Base-by-base conservation (phyloP, 495 filamentous ascomycete genomes). In the Emericellopsis terricola region DNA sequence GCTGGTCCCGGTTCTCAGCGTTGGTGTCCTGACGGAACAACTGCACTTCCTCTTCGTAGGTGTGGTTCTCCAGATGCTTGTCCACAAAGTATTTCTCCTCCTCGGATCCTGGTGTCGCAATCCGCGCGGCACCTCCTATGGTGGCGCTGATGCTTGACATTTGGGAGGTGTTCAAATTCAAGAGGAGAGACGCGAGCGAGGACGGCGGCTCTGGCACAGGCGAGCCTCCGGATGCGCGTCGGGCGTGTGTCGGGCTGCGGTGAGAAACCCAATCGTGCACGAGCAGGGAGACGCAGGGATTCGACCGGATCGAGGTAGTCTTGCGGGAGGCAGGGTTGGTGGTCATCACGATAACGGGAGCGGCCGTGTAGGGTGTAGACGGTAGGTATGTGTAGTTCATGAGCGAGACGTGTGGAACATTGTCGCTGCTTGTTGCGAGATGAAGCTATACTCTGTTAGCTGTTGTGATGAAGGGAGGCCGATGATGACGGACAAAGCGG, bases 301-400 rank as follows among this genome's bases (percentile, higher is more conserved):
- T 97, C 21, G 68, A 64, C 39, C 78, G 59, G 3, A 97, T 69
- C 49, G 94, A 92, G 51, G 71, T 69, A 36, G 79, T 92, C 58
- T 94, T 94, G 42, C 80, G 81, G 33, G 81, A 86, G 27, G 78
- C 68, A 3, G 81, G 74, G 51, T 91, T 86, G 38, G 81, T 86
- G 30, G 85, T 94, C 84, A 94, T 92, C 55, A 94, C 76, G 42
- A 94, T 86, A 36, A 73, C 73, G 15, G 81, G 83, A 35, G 65
- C 59, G 20, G 68, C 46, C 21, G 71, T 68, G 57, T 73, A 86
- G 13, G 84, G 81, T 4, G 81, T 81, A 0, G 68, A 71, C 13
- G 86, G 78, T 34, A 97, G 80, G 60, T 93, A 97, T 47, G 89
- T 94, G 62, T 94, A 97, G 59, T 92, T 94, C 89, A 97, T 97